phyloP scores from a whole-genome alignment of 768 basidiomycete genomes.

The Mycena belliarum region DNA sequence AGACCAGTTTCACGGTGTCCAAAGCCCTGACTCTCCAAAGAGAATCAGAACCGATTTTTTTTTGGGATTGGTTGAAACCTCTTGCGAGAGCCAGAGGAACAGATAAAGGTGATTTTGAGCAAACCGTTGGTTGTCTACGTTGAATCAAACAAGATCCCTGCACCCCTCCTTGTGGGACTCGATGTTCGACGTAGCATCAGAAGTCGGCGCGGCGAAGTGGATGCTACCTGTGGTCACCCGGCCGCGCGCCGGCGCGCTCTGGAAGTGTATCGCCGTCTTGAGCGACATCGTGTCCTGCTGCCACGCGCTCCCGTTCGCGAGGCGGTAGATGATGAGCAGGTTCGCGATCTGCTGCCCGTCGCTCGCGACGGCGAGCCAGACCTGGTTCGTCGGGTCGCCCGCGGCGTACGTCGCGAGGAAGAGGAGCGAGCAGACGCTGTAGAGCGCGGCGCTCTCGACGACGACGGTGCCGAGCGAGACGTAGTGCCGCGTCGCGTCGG shows the following conservation, averaged over 20 bases:
- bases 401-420: conserved; percentile 44
- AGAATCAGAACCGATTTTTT: too few relatives aligned
- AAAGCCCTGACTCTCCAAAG: too few relatives aligned
- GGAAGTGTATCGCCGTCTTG: conserved; percentile 18
- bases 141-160: too few relatives aligned
- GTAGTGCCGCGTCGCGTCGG: conserved; percentile 37
- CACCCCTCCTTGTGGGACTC: not conserved
- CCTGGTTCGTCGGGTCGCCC: conserved; percentile 40
- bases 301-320: conserved; percentile 45
- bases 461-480: conserved; percentile 38
- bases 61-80: too few relatives aligned
- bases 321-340: conserved; percentile 42
- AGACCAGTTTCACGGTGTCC: too few relatives aligned
- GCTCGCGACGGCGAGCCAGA: conserved; percentile 35
- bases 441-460: conserved; percentile 47
- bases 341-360: conserved; percentile 35
- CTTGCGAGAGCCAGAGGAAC: too few relatives aligned
- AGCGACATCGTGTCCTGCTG: conserved; percentile 26
- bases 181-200: not conserved
- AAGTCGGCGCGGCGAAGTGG: conserved; percentile 4
- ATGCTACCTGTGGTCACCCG: conserved; percentile 8
- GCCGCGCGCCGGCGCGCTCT: not conserved
- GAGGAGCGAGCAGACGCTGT: conserved; percentile 39
- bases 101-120: too few relatives aligned
- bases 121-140: too few relatives aligned